phyloP scores from a whole-genome alignment of 352 stramenopile genomes.

The Globisporangium rhizosaccharum region DNA sequence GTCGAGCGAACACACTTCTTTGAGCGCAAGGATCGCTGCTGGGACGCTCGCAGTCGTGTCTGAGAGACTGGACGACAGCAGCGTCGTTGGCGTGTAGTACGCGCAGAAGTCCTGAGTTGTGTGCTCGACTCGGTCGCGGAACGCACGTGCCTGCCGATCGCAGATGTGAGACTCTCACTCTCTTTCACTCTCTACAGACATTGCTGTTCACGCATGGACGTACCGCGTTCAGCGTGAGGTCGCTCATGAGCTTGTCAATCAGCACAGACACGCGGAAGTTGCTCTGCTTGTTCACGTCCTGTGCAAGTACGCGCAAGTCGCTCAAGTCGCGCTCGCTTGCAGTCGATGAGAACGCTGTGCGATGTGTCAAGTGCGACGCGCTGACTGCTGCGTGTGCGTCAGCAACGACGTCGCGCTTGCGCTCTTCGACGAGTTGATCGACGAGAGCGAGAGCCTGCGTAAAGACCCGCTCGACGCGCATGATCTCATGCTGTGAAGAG shows the following conservation, averaged over 20 bases:
- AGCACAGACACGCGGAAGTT: constrained; percentile 7
- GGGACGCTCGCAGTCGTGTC: neutral
- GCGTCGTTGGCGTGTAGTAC: constrained; percentile 8
- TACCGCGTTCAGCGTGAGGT: constrained; percentile 14
- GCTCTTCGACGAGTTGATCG: neutral
- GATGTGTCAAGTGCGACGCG: constrained; percentile 5
- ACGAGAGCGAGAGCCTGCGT: constrained; percentile 5
- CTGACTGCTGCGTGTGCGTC: constrained; percentile 12
- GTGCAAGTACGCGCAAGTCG: constrained; percentile 6
- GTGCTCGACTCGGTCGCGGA: neutral
- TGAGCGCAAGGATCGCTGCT: constrained; percentile 7
- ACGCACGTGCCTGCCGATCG: neutral
- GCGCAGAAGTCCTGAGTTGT: neutral
- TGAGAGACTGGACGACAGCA: neutral
- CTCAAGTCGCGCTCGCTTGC: constrained; percentile 2
- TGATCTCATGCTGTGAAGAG: constrained; percentile 10
- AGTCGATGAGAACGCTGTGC: constrained; percentile 3
- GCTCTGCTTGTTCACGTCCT: constrained; percentile 13
- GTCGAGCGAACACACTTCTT: constrained; percentile 12
- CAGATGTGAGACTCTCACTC: neutral
- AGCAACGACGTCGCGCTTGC: constrained; percentile 3
- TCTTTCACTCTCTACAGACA: no score
- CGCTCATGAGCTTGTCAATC: constrained; percentile 7
- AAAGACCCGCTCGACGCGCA: constrained; percentile 5
- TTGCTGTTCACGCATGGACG: neutral